A percentile compares a stretch with the other conserved stretches of the same genome.
These are phyloP conservation scores for Posidonia oceanica DNA, from an alignment of 116 monocot genomes.

Conservation along the genomic window DNA sequence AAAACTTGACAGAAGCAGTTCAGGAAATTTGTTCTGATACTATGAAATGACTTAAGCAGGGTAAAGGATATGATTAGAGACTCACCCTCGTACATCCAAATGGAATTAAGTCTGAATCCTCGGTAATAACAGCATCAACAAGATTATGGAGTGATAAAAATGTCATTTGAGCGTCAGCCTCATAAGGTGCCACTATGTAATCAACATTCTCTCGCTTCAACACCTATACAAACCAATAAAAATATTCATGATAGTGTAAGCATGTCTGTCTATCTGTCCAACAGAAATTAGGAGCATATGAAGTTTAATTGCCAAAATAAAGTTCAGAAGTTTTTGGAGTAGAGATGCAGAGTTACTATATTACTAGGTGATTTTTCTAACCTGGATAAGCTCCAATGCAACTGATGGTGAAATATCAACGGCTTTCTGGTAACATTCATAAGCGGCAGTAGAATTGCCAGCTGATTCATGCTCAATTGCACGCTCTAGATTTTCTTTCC, in stretches of 20 bases:
- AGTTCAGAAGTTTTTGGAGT: too few species aligned
- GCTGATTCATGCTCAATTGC: conserved; percentile 78
- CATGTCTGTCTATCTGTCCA: too few species aligned
- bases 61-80: conserved; percentile 2
- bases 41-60: neutral
- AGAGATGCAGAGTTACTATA: neutral
- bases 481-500: conserved; percentile 92
- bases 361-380: conserved; percentile 5
- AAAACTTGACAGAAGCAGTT: neutral
- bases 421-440: conserved; percentile 95
- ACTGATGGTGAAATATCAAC: conserved; percentile 92
- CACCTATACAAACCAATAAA: conserved; percentile 29
- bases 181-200: conserved; percentile 96
- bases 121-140: conserved; percentile 97
- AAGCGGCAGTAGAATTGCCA: conserved; percentile 80
- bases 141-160: conserved; percentile 69
- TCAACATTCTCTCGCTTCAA: conserved; percentile 79
- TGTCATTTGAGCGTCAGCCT: conserved; percentile 98
- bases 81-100: conserved; percentile 94
- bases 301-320: too few species aligned
- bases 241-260: too few species aligned
- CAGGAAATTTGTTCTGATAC: too few species aligned
- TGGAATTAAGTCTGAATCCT: conserved; percentile 95
- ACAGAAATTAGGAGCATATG: too few species aligned
- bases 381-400: conserved; percentile 84